Conservation (phyloP, 176 grass and related monocot species). For the Saccharum spontaneum region DNA sequence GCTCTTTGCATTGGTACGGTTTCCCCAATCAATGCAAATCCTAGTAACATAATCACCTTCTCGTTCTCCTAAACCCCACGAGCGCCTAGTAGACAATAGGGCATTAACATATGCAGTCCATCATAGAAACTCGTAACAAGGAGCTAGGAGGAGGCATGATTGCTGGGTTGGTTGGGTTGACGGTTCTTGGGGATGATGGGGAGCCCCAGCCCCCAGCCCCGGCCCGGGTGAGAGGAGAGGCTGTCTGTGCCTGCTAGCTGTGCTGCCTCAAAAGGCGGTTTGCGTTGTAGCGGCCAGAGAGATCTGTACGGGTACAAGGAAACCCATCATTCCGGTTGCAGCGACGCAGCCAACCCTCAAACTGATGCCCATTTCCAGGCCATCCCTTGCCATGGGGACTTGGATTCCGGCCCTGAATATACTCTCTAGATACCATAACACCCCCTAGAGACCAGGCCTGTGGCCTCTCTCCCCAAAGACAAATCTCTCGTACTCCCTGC, state of each 20-base stretch:
- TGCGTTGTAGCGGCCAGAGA: constrained; percentile 34
- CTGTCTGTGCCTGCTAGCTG: not conserved
- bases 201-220: constrained; percentile 9
- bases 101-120: too few relatives aligned
- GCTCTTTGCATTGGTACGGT: constrained; percentile 25
- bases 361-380: not conserved
- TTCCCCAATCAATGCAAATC: constrained; percentile 29
- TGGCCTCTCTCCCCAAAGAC: not conserved
- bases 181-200: not conserved
- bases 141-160: constrained; percentile 25
- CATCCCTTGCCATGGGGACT: constrained; percentile 35
- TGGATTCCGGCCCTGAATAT: not conserved
- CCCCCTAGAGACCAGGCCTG: not conserved
- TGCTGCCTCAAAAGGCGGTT: constrained; percentile 44
- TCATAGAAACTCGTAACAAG: not conserved
- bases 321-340: constrained; percentile 56
- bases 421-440: too few relatives aligned
- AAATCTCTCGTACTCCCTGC: constrained; percentile 63
- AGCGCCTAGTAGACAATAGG: constrained; percentile 16
- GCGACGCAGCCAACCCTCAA: not conserved
- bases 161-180: constrained; percentile 24
- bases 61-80: constrained; percentile 42
- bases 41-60: not conserved
- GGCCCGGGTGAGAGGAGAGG: constrained; percentile 24
- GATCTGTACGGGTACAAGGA: constrained; percentile 84